Base-by-base conservation (phyloP, 176 grass and related monocot genomes). In the Hordeum vulgare region DNA sequence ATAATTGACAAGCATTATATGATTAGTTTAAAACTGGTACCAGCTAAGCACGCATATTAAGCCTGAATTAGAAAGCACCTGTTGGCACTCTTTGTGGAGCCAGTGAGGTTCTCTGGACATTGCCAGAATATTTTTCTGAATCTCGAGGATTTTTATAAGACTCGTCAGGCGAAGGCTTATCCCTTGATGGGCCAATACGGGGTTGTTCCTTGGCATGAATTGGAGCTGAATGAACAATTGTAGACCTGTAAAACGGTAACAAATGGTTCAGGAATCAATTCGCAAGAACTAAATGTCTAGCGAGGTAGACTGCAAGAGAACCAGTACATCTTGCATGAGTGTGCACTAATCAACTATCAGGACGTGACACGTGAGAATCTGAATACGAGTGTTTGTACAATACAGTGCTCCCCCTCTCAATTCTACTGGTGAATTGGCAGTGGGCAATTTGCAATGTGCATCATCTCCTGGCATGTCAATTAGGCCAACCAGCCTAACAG, bases 181-280 rank as follows among this genome's bases (percentile, higher is more conserved):
- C 91, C 85, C 89, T 84, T 62, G 85, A 90, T 36, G 87, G 18
- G 31, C 69, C 82, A 29, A 80, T 39, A 62, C 74, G 65, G 18
- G 86, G 61, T 71, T 95, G 93, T 83, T 98, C 96, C 63, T 90
- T 96, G 26, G 76, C 81, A 74, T 89, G 74, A 62, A 99, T 77
- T 66, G 89, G 89, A 87, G 75, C 69, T 40, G 96, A 92, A 60
- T 99, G 91, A 82, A 99, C 89, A 72, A 99, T 47, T 27, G 96
- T 99, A 84, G 96, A 94, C 89, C 96, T 99, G 84, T n/a, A 81
- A 78, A 81, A 65, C 29, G 15, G 61, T 42, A 63, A 6, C 49
- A 57, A 51, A 76, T 37, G 4, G 63, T 71, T 40, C 20, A 53
- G 12, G 37, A 76, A n/a, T 53, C 5, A 23, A 65, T 75, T 26